Conservation (phyloP, 192 early-diverging fungal species). For the Podila verticillata region DNA sequence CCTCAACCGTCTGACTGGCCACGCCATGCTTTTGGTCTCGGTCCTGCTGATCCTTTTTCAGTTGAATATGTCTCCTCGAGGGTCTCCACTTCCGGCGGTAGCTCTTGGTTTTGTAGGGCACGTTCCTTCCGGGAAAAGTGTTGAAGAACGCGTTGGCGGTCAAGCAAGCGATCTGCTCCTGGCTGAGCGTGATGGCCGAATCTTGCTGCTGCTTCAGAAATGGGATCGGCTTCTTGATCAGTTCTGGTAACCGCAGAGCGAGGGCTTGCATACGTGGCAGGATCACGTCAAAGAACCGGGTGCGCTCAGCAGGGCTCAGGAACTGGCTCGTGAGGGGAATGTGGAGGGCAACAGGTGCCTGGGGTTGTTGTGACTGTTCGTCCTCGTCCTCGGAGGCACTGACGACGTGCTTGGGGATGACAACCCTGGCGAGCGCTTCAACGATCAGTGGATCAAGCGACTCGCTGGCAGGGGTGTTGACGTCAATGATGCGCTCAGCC, state of each 20-base stretch:
- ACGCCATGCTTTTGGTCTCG: background rate
- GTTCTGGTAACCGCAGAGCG: conserved; percentile 28
- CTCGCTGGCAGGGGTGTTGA: background rate
- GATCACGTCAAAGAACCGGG: conserved; percentile 38
- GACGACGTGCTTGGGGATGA: background rate
- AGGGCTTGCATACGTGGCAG: conserved; percentile 39
- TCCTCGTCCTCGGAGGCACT: background rate
- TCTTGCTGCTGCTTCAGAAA: conserved; percentile 41
- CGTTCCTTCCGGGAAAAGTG: conserved; percentile 35
- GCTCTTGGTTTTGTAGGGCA: conserved; percentile 16
- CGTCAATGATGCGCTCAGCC: conserved; percentile 1
- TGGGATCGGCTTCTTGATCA: conserved; percentile 33
- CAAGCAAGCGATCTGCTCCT: conserved; percentile 49
- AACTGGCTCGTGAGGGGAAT: conserved; percentile 30
- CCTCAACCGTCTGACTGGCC: background rate
- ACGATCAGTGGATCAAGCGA: conserved; percentile 1
- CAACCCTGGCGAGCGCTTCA: background rate
- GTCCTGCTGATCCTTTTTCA: background rate
- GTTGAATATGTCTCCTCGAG: conserved; percentile 1
- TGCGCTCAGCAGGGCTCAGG: conserved; percentile 25
- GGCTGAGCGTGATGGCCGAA: conserved; percentile 39
- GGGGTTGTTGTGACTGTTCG: background rate
- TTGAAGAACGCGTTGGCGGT: conserved; percentile 49
- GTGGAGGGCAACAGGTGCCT: background rate
- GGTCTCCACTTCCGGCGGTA: conserved; percentile 10